Base-by-base conservation (phyloP, 148 eudicot genomes). In the Vaccinium macrocarpon region DNA sequence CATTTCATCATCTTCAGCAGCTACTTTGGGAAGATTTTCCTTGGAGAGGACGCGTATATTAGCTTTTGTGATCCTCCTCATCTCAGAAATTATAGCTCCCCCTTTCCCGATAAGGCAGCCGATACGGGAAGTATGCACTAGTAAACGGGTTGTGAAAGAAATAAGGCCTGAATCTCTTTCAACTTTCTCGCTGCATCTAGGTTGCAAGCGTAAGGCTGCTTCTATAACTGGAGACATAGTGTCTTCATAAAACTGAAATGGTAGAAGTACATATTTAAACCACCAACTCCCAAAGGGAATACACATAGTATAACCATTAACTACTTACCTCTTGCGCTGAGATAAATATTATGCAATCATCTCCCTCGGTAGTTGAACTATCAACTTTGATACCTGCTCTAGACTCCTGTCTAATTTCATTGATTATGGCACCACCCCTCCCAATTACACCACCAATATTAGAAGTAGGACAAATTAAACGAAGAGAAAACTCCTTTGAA, bases 21-120 rank as follows among this genome's bases (percentile, higher is more conserved):
- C 99, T 89, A 97, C 90, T 89, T 93, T 97, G 51, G 99, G 99
- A 84, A 97, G 91, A 78, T 93, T 86, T 68, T 92, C 99, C 88
- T 97, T 97, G 2, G 98, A 90, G 64, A 95, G 92, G 70, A 97
- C 93, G 80, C 99, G 99, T 25, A 97, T 93, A 88, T 90, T 97
- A 78, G 99, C 98, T 92, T 92, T 97, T 27, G 96, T 97, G 79
- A 88, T 86, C 83, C 85, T 97, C 85, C 99, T 94, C 93, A 95
- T 95, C 85, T 97, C 99, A 66, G 93, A 91, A 75, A 97, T 89
- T 46, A 97, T 97, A 59, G 98, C 84, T 66, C 99, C 99, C 59
- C 96, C 98, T 97, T 94, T 97, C 53, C 99, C 99, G 84, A 97
- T 95, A 57, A 97, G 93, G 86, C 96, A 94, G 48, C 99, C 99